Percentiles rank a stretch among this genome's conserved stretches.
phyloP scores from a whole-genome alignment of 495 filamentous ascomycete species.

The Evansstolkia leycettana region DNA sequence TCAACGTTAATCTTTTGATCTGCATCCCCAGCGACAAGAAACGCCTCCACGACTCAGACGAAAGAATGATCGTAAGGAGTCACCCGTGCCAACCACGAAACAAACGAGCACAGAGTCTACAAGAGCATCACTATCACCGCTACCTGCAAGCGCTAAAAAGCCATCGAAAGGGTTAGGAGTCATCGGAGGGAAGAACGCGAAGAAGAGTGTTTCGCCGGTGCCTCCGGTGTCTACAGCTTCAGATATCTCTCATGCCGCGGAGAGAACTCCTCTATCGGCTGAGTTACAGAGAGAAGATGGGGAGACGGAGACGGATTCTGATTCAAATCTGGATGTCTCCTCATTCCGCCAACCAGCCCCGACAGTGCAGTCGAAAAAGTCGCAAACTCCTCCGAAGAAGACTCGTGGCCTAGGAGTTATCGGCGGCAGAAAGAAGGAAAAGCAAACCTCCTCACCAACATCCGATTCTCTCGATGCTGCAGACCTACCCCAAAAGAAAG shows the following conservation, averaged over 20 bases:
- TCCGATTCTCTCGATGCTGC: background rate
- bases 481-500: background rate
- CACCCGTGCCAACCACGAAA: background rate
- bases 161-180: conserved; percentile 8
- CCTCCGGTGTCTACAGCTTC: background rate
- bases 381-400: background rate
- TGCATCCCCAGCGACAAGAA: conserved; percentile 22
- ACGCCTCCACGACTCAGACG: conserved; percentile 21
- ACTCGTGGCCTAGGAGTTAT: conserved; percentile 7
- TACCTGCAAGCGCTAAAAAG: conserved; percentile 5
- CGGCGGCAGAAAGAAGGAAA: conserved; percentile 9
- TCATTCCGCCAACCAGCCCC: background rate
- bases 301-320: conserved; percentile 13
- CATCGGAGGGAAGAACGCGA: conserved; percentile 8
- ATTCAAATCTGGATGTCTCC: conserved; percentile 4
- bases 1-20: conserved; percentile 4
- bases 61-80: conserved; percentile 1
- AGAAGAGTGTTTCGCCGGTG: background rate
- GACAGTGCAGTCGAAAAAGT: background rate
- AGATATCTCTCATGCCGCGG: background rate
- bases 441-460: conserved; percentile 1
- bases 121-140: background rate
- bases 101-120: background rate
- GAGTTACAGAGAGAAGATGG: background rate
- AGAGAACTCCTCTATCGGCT: background rate